A percentile compares a stretch with the other conserved stretches of the same genome.
Evolutionary conservation across 352 stramenopile species (phyloP).

Genomic region (Pythium biforme): DNA sequence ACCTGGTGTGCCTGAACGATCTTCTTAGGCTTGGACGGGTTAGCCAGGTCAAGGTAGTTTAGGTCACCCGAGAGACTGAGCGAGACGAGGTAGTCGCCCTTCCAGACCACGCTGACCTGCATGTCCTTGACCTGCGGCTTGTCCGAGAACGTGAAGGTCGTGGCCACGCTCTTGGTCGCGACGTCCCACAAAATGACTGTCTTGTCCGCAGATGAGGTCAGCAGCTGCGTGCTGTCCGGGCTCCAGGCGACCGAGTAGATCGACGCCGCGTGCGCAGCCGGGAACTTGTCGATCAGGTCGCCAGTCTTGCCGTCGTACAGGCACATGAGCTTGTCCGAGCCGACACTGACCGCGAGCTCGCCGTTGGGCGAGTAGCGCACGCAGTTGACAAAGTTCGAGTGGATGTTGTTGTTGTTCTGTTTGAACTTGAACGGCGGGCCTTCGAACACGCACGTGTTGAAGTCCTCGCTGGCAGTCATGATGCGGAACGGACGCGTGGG

Average conservation of each 20-base stretch:
- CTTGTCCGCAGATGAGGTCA: slow-evolving; percentile 96
- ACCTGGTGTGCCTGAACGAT: slow-evolving; percentile 91
- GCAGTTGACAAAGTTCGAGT: slow-evolving; percentile 96
- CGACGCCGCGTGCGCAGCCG: slow-evolving; percentile 81
- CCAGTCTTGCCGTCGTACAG: slow-evolving; percentile 95
- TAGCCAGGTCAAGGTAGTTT: slow-evolving; percentile 72
- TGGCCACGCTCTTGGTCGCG: slow-evolving; percentile 61
- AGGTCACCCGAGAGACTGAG: slow-evolving; percentile 84
- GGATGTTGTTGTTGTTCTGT: slow-evolving; percentile 89
- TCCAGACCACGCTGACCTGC: slow-evolving; percentile 72
- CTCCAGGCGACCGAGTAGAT: slow-evolving; percentile 96
- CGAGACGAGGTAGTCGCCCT: slow-evolving; percentile 76
- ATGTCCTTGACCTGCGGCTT: slow-evolving; percentile 83
- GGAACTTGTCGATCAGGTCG: slow-evolving; percentile 80
- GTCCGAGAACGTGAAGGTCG: slow-evolving; percentile 77
- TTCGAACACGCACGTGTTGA: slow-evolving; percentile 93
- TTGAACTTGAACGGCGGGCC: slow-evolving; percentile 97
- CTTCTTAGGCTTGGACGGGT: slow-evolving; percentile 67
- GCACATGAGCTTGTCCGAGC: slow-evolving; percentile 94
- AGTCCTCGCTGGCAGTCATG: slow-evolving; percentile 95
- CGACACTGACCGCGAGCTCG: slow-evolving; percentile 88
- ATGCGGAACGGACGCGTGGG: slow-evolving; percentile 93
- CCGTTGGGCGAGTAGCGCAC: slow-evolving; percentile 93
- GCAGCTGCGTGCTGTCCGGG: slow-evolving; percentile 85
- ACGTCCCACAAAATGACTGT: slow-evolving; percentile 93